Conservation (phyloP, 768 basidiomycete species). For the Russula sp. region DNA sequence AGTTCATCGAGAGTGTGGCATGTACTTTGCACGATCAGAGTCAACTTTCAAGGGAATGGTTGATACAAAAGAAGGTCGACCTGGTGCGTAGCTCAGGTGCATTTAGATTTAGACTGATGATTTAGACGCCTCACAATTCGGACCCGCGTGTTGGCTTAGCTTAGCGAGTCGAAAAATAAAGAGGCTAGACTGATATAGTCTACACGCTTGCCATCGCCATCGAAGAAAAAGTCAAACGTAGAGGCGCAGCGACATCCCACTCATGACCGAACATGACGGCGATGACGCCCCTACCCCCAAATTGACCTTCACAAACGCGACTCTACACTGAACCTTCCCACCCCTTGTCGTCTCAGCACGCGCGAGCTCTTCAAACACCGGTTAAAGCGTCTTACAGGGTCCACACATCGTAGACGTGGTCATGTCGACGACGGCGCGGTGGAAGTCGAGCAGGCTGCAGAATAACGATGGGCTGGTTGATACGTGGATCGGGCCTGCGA, state of each 20-base stretch:
- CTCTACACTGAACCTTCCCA: slow-evolving; percentile 31
- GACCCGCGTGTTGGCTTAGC: slow-evolving; percentile 36
- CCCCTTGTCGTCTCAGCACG: slow-evolving; percentile 35
- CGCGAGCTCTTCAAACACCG: slow-evolving; percentile 69
- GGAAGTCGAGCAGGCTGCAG: slow-evolving; percentile 52
- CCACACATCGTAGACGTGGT: slow-evolving; percentile 74
- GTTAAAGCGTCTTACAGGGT: slow-evolving; percentile 80
- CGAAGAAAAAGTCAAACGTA: slow-evolving; percentile 83
- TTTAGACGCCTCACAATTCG: slow-evolving; percentile 75
- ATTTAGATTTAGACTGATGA: too few relatives aligned
- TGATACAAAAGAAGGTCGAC: slow-evolving; percentile 69
- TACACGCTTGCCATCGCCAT: slow-evolving; percentile 69
- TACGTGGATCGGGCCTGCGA: slow-evolving; percentile 54
- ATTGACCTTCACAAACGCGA: slow-evolving; percentile 84
- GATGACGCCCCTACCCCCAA: slow-evolving; percentile 67
- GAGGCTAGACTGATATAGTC: slow-evolving; percentile 28
- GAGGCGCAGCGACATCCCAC: slow-evolving; percentile 71
- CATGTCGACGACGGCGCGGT: slow-evolving; percentile 68
- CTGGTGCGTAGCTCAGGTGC: slow-evolving; percentile 57
- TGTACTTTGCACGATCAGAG: background rate
- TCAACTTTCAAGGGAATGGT: slow-evolving; percentile 72
- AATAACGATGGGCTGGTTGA: slow-evolving; percentile 73
- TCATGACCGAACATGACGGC: slow-evolving; percentile 41
- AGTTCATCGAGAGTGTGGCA: background rate
- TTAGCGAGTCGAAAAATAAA: too few relatives aligned